Base-by-base conservation (phyloP, 805 yeast species). In the Saturnispora diversa region DNA sequence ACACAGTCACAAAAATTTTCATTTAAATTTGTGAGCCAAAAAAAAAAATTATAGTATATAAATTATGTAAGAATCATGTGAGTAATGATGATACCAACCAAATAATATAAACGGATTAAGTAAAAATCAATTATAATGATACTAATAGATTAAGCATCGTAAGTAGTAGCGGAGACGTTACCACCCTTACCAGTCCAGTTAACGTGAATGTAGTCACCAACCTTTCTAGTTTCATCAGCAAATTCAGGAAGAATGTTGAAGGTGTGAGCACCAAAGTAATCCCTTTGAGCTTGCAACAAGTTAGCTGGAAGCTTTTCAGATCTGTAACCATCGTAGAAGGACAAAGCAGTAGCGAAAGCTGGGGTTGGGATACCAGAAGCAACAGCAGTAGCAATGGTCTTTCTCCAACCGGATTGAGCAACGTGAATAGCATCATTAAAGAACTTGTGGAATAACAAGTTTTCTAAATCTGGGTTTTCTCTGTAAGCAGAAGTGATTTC, bases 131-230 rank as follows among this genome's bases (percentile, higher is more conserved):
- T n/a, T n/a, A n/a, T n/a, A n/a, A n/a, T n/a, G n/a, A n/a, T n/a
- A n/a, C n/a, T 26, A 9, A 26, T n/a, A 15, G 26, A 24, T 42
- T 75, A 90, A 68, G 97, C 97, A 59, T 80, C 80, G 70, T 90
- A 90, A 56, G 94, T 85, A 37, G 95, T 71, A 49, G 98, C 95
- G 55, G 96, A 84, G 53, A 88, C 84, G 69, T 92, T 80, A 74
- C 98, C 98, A 70, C 98, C 97, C 60, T 78, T 80, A 66, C 97
- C 97, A 53, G 97, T 90, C 98, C 98, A 90, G 92, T 90, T 90
- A 62, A 92, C 75, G 73, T 90, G 98, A 67, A 90, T 82, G 72
- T 81, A 79, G 53, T 76, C 69, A 58, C 75, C 92, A 52, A 68
- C 78, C 70, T 92, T 90, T 69, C 84, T 75, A 62, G 68, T 68